Base-by-base conservation (phyloP, 2,329 filamentous ascomycete species). In the Claviceps sp. region DNA sequence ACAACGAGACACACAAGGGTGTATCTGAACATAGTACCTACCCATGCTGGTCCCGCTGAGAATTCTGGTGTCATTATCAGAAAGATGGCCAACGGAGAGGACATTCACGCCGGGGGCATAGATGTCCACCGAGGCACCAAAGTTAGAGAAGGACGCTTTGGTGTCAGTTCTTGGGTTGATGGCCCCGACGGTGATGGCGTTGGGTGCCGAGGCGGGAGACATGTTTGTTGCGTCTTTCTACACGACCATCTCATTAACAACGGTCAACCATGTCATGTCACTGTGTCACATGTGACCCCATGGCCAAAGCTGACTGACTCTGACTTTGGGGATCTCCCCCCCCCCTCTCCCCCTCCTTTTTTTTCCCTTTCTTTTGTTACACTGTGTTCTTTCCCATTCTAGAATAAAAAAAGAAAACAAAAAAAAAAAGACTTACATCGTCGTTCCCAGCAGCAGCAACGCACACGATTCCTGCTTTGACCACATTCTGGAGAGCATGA, bases 391-490 rank as follows among this genome's bases (percentile, higher is more conserved):
- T 3, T 9, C 29, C 4, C 9, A 4, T 29, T 4, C 26, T 29
- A 29, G 26, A 26, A 26, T 7, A 23, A 23, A 23, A 23, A 23
- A 23, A 23, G 1, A 23, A 23, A 6, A 6, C 5, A 5, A 23
- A 23, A 6, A 26, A 26, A 26, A 4, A 4, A 11, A 14, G 4
- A 62, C 66, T 53, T 56, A 68, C 67, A 60, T 72, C 69, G 55
- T 78, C 74, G 65, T 82, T 82, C 45, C 79, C 79, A 37, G 79
- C 79, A 1, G 79, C 77, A n/a, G 80, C 78, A 52, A 80, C 71
- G 48, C 76, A 72, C 49, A 80, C 74, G 54, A 81, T 64, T 45
- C 78, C 78, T 9, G 71, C 72, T 3, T 67, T 64, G 56, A 69
- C 67, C 45, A 80, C 62, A 40, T 66, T 66, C 57, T 75, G 63